Evolutionary conservation across 2,329 filamentous ascomycete genomes (phyloP).

Genomic region (Aspergillus fructus): DNA sequence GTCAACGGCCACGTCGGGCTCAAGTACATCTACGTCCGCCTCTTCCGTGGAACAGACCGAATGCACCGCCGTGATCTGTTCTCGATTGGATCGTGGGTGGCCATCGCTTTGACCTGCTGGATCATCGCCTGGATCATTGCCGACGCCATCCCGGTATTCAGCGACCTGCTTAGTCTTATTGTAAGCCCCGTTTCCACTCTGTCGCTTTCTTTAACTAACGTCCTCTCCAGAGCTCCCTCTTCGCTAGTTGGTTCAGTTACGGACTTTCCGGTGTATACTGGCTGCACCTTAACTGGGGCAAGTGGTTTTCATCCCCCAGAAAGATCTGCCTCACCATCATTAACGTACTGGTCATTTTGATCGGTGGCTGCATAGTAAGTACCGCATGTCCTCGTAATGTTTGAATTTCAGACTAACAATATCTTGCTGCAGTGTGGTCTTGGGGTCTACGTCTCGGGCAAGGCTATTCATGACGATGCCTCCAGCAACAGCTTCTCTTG

Average conservation of each 20-base stretch:
- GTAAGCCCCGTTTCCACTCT: background rate
- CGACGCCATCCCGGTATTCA: conserved; percentile 67
- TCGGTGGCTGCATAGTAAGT: conserved; percentile 15
- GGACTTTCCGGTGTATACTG: conserved; percentile 17
- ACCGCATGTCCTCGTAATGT: background rate
- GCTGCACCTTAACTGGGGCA: conserved; percentile 16
- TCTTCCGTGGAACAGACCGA: conserved; percentile 58
- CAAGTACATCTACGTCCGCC: conserved; percentile 64
- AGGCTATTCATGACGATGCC: conserved; percentile 14
- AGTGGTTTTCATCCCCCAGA: conserved; percentile 9
- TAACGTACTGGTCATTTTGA: conserved; percentile 9
- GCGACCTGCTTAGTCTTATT: conserved; percentile 58
- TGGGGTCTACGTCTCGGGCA: conserved; percentile 17
- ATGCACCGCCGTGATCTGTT: conserved; percentile 46
- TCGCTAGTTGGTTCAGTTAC: conserved; percentile 11
- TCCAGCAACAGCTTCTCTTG: conserved; percentile 15
- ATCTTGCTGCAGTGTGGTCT: conserved; percentile 6
- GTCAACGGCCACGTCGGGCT: conserved; percentile 65
- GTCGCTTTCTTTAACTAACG: background rate
- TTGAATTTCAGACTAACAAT: background rate
- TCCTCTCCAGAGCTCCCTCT: conserved; percentile 1
- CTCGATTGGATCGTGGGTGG: conserved; percentile 56
- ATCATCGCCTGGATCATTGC: conserved; percentile 63
- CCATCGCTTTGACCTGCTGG: conserved; percentile 56
- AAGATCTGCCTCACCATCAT: conserved; percentile 10